phyloP scores from a whole-genome alignment of 768 basidiomycete species.

The Daedaleopsis sinensis region DNA sequence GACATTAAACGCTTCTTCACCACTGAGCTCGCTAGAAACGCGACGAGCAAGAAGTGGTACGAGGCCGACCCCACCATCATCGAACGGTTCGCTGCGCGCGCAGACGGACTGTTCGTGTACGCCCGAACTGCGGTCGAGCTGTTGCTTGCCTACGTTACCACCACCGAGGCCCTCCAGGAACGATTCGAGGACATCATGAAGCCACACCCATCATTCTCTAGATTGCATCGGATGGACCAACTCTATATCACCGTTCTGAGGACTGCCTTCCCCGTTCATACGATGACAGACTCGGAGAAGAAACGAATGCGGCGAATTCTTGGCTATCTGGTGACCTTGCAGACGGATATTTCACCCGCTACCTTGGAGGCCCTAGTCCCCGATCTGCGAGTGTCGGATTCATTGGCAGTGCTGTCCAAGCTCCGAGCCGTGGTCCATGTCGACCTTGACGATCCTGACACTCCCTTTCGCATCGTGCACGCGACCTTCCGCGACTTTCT shows the following conservation, averaged over 20 bases:
- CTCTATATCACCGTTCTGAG: background rate
- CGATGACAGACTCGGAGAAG: background rate
- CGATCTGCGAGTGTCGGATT: no score
- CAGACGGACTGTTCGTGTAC: background rate
- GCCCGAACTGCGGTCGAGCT: background rate
- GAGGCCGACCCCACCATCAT: background rate
- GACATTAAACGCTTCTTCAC: background rate
- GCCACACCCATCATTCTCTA: background rate
- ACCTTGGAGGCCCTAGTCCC: background rate
- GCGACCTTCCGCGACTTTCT: background rate
- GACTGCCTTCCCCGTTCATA: background rate
- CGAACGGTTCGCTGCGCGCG: background rate
- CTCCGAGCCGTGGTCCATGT: background rate
- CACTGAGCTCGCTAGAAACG: background rate
- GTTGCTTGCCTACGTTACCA: background rate
- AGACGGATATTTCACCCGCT: background rate
- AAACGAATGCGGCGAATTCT: background rate
- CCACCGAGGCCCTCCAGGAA: no score
- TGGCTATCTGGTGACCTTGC: background rate
- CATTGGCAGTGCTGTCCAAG: background rate
- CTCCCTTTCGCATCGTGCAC: background rate
- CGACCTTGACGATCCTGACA: background rate
- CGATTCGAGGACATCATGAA: no score
- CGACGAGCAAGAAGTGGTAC: background rate
- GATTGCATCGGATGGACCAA: background rate